Evolutionary conservation across 1,284 basidiomycete species (phyloP).

Genomic region (Rhodotorula glutinis): DNA sequence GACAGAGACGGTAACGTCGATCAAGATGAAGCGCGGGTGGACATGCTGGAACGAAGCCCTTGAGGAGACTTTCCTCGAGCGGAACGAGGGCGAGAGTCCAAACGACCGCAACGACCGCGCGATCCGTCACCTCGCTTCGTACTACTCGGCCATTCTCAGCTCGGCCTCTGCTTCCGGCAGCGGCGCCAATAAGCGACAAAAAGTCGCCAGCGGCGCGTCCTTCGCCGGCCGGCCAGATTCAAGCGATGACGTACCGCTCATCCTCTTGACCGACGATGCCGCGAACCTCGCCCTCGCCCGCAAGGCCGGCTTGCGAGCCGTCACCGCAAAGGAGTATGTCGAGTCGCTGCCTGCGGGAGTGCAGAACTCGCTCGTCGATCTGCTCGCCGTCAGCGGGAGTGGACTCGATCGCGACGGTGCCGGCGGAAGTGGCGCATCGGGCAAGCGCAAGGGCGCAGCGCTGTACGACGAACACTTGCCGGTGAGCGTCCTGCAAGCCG

Average conservation of each 20-base stretch:
- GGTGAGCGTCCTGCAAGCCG: conserved; percentile 68
- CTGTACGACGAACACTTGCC: conserved; percentile 69
- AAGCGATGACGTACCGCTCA: conserved; percentile 56
- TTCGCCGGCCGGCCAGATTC: background rate
- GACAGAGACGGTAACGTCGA: background rate
- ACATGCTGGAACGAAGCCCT: conserved; percentile 41
- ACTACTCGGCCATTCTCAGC: conserved; percentile 74
- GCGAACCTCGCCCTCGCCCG: conserved; percentile 76
- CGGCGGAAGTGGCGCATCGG: conserved; percentile 38
- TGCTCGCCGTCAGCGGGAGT: conserved; percentile 64
- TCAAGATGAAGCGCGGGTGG: conserved; percentile 30
- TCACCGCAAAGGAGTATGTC: conserved; percentile 72
- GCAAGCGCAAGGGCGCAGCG: conserved; percentile 6
- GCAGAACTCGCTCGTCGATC: conserved; percentile 66
- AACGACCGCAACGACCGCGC: conserved; percentile 92
- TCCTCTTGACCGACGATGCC: conserved; percentile 85
- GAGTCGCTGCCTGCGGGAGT: conserved; percentile 61
- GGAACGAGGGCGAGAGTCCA: conserved; percentile 70
- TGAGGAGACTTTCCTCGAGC: conserved; percentile 61
- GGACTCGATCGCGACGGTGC: conserved; percentile 52
- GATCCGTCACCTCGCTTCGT: conserved; percentile 76
- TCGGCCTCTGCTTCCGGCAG: conserved; percentile 50
- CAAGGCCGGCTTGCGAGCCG: conserved; percentile 62
- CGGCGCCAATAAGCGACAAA: conserved; percentile 33
- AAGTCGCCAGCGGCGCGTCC: conserved; percentile 10